Evolutionary conservation across 2,329 filamentous ascomycete species (phyloP), one percentile per base, ranked within the genome.

Genomic region (Penicillium hordei): DNA sequence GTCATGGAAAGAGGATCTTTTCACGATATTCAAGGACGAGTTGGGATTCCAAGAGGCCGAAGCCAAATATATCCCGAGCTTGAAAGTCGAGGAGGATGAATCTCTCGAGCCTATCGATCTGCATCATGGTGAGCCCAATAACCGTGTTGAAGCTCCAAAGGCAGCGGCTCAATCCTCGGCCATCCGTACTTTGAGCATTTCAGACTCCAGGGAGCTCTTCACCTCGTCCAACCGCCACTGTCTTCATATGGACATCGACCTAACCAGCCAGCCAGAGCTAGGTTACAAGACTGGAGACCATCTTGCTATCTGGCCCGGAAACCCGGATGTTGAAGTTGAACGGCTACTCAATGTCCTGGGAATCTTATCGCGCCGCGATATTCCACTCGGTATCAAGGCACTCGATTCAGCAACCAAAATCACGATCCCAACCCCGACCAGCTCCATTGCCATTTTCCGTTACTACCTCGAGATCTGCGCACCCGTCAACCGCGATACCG

Each of bases 1-100:
- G 69, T 88, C 91, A 57, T 97, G 93, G 93, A 97, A 96, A 78
- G 93, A 97, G 66, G 89, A 90, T 58, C 94, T 97, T 88, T 97
- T 93, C 89, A 80, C 83, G 63, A 86, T 88, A 57, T 82, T 97
- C 53, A 82, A 87, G 23, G 82, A 88, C 64, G 86, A 89, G 72
- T 88, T 97, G 84, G 85, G 86, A 34, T 80, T 96, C 54, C 87
- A 95, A 75, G 93, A 97, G 78, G 89, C 90, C 55, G 91, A 96
- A 73, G 89, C 89, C 54, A 87, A 93, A 53, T 97, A 96, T 72
- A 90, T 96, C 74, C 91, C 93, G 51, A 86, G 89, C 55, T 91
- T 95, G 69, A 83, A 85, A 65, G 86, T 96, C 66, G 83, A 93
- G 62, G 84, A 86, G 61, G 84, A 89, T 12, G 85, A 86, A 42